Percentiles rank a stretch among this genome's conserved stretches.
These are phyloP conservation scores for Lasiosphaeriaceae sp. DNA, from an alignment of 495 filamentous ascomycete species.

Conservation along the genomic window DNA sequence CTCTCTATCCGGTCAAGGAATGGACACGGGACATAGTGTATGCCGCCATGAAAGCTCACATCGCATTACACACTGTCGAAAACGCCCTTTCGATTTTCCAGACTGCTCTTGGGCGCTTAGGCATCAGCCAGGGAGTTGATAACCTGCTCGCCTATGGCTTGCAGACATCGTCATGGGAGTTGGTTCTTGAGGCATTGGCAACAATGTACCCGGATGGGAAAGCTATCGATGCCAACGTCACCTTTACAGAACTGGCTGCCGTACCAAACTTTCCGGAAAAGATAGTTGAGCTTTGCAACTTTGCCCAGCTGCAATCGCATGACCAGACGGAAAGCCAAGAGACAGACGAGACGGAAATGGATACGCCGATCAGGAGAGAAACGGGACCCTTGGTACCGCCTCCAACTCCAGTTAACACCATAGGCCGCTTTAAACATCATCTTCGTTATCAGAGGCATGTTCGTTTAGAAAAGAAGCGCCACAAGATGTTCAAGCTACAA, in stretches of 20 bases:
- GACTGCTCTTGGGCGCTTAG: slow-evolving; percentile 12
- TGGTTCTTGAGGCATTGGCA: slow-evolving; percentile 19
- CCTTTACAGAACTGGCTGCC: slow-evolving; percentile 6
- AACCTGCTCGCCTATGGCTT: slow-evolving; percentile 22
- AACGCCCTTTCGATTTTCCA: slow-evolving; percentile 20
- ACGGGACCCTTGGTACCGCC: too few species aligned
- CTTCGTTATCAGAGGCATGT: too few species aligned
- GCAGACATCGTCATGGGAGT: slow-evolving; percentile 16
- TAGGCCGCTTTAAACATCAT: too few species aligned
- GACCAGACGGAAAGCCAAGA: too few species aligned
- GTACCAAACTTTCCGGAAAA: slow-evolving; percentile 8
- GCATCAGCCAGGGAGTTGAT: slow-evolving; percentile 18
- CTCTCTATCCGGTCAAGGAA: neutral
- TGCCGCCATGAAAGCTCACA: slow-evolving; percentile 21
- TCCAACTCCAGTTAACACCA: too few species aligned
- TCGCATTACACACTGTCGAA: slow-evolving; percentile 13
- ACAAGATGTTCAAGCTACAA: too few species aligned
- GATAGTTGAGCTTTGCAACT: slow-evolving; percentile 4
- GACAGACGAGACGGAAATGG: too few species aligned
- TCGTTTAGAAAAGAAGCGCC: too few species aligned
- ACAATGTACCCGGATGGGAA: neutral
- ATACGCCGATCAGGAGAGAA: too few species aligned
- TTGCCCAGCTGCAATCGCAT: too few species aligned
- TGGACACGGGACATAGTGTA: slow-evolving; percentile 25
- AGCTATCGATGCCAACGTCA: neutral